Base-by-base conservation (phyloP, 2,329 filamentous ascomycete genomes). In the Phialocephala sp. region DNA sequence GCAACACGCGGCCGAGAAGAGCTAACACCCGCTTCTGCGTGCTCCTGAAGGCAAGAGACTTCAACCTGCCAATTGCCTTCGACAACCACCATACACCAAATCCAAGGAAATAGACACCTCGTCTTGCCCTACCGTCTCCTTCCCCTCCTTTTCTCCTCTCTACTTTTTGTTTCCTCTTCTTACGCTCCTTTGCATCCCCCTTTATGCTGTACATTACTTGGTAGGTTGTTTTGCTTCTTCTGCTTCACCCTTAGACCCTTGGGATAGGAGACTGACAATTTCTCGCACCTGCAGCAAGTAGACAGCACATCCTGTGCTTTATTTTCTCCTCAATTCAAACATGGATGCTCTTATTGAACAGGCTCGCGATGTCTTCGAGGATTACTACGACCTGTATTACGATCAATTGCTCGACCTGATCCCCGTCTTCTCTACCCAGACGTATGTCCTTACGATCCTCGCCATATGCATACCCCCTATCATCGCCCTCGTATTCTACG, bases 401-500 rank as follows among this genome's bases (percentile, higher is more conserved):
- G 59, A 69, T 43, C 72, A 73, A 66, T 64, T 76, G 62, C 67
- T 70, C 59, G 68, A 73, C 9, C 62, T 65, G 57, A 65, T 76
- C n/a, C 67, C 72, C 24, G 59, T 68, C 47, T 67, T 77, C 58
- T 75, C 76, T 5, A 76, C 74, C 1, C 66, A 67, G 15, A 73
- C 72, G 47, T 76, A 76, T 59, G 68, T 76, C 50, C 39, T 75
- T 14, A 72, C 74, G 8, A 68, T 76, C 50, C 62, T 76, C 36
- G 66, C 68, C 55, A 71, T 77, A 50, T 76, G 75, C 66, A 67
- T 74, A 60, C 73, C 71, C 35, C 73, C 73, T 20, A 70, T 77
- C 59, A 69, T 77, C 50, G 72, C 73, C 37, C 72, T 77, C 11
- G 64, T 72, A 24, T 69, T 76, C 55, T 77, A 76, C 68, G 74